Conservation (phyloP, 2,329 filamentous ascomycete species). For the Byssoonygena ceratinophila region DNA sequence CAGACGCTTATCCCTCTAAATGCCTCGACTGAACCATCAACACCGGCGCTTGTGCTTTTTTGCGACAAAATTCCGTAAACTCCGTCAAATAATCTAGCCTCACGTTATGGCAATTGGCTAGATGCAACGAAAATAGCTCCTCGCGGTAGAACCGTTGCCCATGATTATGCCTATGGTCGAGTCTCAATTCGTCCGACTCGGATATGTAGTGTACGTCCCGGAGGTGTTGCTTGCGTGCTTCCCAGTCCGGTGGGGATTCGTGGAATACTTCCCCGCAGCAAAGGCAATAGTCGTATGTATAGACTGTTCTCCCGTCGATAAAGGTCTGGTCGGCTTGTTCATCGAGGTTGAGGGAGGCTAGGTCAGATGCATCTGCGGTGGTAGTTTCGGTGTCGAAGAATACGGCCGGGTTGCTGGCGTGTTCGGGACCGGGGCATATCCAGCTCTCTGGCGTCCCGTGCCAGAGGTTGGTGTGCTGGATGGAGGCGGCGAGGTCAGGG, state of each 20-base stretch:
- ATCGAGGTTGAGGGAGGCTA: neutral
- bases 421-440: constrained; percentile 11
- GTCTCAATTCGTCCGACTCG: neutral
- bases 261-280: constrained; percentile 12
- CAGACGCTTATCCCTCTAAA: neutral
- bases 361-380: constrained; percentile 3
- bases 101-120: constrained; percentile 14
- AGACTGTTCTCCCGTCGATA: neutral
- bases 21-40: constrained; percentile 6
- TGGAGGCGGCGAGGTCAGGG: constrained; percentile 1
- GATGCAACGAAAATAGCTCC: constrained; percentile 13
- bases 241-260: constrained; percentile 2
- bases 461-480: constrained; percentile 12
- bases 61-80: constrained; percentile 10
- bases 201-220: constrained; percentile 12
- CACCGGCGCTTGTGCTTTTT: constrained; percentile 10
- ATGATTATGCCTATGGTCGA: constrained; percentile 7
- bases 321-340: constrained; percentile 3
- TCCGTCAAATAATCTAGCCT: constrained; percentile 11
- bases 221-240: constrained; percentile 10
- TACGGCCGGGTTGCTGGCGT: constrained; percentile 6
- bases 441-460: constrained; percentile 11
- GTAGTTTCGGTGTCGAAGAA: constrained; percentile 11
- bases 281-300: constrained; percentile 13
- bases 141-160: constrained; percentile 11